Conservation (phyloP, 176 grass and related monocot species). For the Avena atlantica region DNA sequence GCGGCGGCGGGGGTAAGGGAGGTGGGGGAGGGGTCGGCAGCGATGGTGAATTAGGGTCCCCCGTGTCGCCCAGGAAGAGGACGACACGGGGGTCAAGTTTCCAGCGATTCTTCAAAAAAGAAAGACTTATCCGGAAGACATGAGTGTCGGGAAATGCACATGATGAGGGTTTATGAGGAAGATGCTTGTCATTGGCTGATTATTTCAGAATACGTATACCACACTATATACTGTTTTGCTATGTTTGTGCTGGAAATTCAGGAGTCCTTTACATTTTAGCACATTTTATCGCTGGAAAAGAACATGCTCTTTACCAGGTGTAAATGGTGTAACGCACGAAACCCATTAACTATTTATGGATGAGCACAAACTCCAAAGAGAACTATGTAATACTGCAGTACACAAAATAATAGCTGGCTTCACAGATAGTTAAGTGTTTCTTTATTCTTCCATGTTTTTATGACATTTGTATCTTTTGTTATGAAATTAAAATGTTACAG, state of each 20-base stretch:
- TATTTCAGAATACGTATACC: slow-evolving; percentile 16
- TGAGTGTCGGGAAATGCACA: not conserved
- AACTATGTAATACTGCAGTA: not conserved
- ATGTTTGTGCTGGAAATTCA: not conserved
- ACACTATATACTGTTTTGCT: not conserved
- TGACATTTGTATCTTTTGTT: not conserved
- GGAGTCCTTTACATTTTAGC: not conserved
- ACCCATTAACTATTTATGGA: slow-evolving; percentile 3
- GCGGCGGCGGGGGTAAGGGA: too few species aligned
- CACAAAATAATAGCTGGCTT: slow-evolving; percentile 5
- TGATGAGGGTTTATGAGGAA: not conserved
- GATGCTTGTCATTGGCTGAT: not conserved
- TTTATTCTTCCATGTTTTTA: slow-evolving; percentile 7
- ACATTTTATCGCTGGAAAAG: not conserved
- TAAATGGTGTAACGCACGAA: slow-evolving; percentile 17
- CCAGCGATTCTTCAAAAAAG: too few species aligned
- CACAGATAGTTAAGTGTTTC: not conserved
- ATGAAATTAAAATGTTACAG: not conserved
- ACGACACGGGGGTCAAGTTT: too few species aligned
- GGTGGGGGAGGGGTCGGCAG: too few species aligned
- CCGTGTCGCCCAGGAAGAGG: too few species aligned
- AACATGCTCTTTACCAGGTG: not conserved
- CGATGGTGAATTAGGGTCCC: too few species aligned
- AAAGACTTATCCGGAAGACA: not conserved
- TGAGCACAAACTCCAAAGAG: slow-evolving; percentile 34